A percentile compares a stretch with the other conserved stretches of the same genome.
Conservation (phyloP, 2,329 filamentous ascomycete genomes). For the Xylaria sp. region DNA sequence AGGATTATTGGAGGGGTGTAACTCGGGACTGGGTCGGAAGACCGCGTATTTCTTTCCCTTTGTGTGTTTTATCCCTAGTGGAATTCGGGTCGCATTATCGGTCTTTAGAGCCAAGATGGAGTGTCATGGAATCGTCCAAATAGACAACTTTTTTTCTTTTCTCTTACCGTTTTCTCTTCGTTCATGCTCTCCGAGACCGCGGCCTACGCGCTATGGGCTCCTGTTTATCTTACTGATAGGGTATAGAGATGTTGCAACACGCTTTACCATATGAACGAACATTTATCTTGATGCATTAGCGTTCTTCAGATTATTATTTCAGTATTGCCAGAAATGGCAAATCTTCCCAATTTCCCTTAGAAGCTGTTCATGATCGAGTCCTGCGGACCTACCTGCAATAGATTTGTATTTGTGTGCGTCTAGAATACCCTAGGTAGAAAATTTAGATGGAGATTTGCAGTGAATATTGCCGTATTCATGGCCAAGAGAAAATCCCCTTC, state of each 20-base stretch:
- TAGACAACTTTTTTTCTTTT: conserved; percentile 4
- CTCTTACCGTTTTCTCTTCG: neutral
- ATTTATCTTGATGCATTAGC: neutral
- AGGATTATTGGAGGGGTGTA: neutral
- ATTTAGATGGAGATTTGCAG: conserved; percentile 17
- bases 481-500: conserved; percentile 9
- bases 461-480: conserved; percentile 5
- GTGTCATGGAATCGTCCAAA: neutral
- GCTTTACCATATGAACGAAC: neutral
- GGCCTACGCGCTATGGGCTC: neutral
- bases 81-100: conserved; percentile 4
- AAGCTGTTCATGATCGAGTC: neutral
- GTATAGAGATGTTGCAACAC: neutral
- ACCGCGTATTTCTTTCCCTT: conserved; percentile 6
- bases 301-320: neutral
- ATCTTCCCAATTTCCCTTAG: conserved; percentile 5
- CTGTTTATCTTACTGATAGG: neutral
- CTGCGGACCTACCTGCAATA: neutral
- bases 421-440: neutral
- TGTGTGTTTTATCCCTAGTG: neutral
- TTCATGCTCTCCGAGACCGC: neutral
- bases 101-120: conserved; percentile 3
- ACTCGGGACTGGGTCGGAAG: neutral
- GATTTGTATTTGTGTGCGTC: conserved; percentile 3
- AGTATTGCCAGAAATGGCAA: conserved; percentile 12